A percentile compares a stretch with the other conserved stretches of the same genome.
Evolutionary conservation across 2,329 filamentous ascomycete species (phyloP).

Genomic region (Colletotrichum phormii): DNA sequence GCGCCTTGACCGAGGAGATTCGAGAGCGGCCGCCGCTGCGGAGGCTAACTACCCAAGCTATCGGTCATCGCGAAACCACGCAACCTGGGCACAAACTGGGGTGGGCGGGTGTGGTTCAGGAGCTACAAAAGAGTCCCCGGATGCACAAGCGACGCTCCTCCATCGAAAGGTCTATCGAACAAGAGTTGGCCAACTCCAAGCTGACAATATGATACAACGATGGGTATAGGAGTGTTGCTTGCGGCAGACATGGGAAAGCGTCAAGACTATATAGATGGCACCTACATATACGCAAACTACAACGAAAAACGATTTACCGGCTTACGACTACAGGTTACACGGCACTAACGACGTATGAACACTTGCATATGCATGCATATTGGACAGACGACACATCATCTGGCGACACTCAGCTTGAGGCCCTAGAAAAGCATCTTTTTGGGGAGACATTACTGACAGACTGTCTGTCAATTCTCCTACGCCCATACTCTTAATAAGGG

Average conservation of each 20-base stretch:
- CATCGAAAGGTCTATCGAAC: constrained; percentile 67
- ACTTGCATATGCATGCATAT: constrained; percentile 2
- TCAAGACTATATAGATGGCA: background rate
- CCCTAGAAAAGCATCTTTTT: background rate
- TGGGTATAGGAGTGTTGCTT: constrained; percentile 12
- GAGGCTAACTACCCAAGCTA: constrained; percentile 64
- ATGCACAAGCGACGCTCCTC: constrained; percentile 73
- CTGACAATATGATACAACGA: constrained; percentile 45
- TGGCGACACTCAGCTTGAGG: background rate
- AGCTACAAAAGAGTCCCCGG: constrained; percentile 70
- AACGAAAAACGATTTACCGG: constrained; percentile 11
- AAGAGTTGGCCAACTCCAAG: constrained; percentile 43
- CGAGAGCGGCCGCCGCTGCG: constrained; percentile 61
- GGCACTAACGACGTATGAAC: constrained; percentile 14
- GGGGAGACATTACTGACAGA: background rate
- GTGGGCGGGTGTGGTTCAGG: constrained; percentile 73
- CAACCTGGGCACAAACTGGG: constrained; percentile 62
- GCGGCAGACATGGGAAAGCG: background rate
- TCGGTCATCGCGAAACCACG: constrained; percentile 63
- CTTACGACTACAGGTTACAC: constrained; percentile 20
- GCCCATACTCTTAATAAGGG: background rate
- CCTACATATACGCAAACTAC: background rate
- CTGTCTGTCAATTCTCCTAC: background rate
- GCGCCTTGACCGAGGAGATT: constrained; percentile 56
- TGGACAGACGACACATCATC: background rate